Conservation (phyloP, 2,329 filamentous ascomycete species). For the Tolypocladium inflatum region DNA sequence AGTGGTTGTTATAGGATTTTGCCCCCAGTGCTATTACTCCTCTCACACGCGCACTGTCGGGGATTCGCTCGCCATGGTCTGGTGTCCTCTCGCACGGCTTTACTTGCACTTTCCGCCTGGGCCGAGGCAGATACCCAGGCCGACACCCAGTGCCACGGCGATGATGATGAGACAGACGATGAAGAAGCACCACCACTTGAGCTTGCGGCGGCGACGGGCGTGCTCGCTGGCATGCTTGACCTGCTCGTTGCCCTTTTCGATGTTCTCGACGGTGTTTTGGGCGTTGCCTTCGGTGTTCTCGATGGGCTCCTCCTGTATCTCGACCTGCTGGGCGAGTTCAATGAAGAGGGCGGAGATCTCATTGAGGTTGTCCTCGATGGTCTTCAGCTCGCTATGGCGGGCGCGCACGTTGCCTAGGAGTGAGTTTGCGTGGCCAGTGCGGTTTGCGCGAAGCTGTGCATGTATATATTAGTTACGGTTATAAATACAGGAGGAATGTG, state of each 20-base stretch:
- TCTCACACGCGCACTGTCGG: too few relatives aligned
- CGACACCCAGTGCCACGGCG: slow-evolving; percentile 44
- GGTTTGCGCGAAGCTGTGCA: slow-evolving; percentile 61
- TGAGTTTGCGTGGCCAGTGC: slow-evolving; percentile 60
- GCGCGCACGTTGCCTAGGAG: slow-evolving; percentile 72
- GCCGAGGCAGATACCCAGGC: slow-evolving; percentile 36
- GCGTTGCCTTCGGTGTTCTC: slow-evolving; percentile 55
- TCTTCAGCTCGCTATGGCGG: slow-evolving; percentile 74
- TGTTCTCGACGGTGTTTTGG: slow-evolving; percentile 53
- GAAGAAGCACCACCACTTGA: slow-evolving; percentile 74
- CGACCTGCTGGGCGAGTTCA: slow-evolving; percentile 56
- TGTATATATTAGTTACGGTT: neutral
- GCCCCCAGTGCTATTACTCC: neutral
- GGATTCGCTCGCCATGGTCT: neutral
- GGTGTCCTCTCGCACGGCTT: neutral
- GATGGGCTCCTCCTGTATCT: slow-evolving; percentile 52
- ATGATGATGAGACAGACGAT: slow-evolving; percentile 50
- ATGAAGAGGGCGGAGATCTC: slow-evolving; percentile 64
- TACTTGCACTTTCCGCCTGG: slow-evolving; percentile 8
- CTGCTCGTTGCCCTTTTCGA: slow-evolving; percentile 60
- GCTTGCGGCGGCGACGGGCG: slow-evolving; percentile 57
- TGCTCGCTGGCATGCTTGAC: slow-evolving; percentile 58
- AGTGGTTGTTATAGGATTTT: neutral
- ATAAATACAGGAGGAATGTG: too few relatives aligned
- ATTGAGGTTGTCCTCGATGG: slow-evolving; percentile 66